Evolutionary conservation across 108 stramenopile genomes (phyloP).

Genomic region (Nitzschia sp.): DNA sequence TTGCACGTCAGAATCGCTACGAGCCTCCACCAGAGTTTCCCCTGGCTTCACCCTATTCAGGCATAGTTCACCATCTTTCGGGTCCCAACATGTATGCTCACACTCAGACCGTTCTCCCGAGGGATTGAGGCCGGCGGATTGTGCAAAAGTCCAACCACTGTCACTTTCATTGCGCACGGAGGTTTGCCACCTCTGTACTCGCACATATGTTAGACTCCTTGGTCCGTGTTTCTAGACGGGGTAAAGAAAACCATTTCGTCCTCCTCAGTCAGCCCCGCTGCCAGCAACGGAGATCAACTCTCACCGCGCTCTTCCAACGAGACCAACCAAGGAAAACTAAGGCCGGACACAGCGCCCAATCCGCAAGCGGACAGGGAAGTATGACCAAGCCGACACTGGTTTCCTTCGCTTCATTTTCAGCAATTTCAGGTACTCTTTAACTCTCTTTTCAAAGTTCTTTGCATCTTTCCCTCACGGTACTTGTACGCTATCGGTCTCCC

Average conservation of each 20-base stretch:
- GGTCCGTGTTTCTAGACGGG: conserved; percentile 97
- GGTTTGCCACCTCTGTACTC: conserved; percentile 92
- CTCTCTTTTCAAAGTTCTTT: conserved; percentile 99
- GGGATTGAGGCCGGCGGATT: conserved; percentile 88
- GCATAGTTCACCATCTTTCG: conserved; percentile 98
- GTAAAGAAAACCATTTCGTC: conserved; percentile 83
- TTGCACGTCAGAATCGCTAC: conserved; percentile 95
- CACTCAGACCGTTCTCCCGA: conserved; percentile 91
- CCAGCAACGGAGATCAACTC: conserved; percentile 35
- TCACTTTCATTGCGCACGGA: conserved; percentile 90
- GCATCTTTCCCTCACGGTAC: conserved; percentile 94
- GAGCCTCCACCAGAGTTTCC: conserved; percentile 95
- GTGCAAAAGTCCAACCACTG: conserved; percentile 81
- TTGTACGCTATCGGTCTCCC: conserved; percentile 95
- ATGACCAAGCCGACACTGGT: conserved; percentile 72
- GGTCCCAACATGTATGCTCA: conserved; percentile 93
- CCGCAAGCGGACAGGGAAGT: conserved; percentile 62
- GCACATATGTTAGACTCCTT: conserved; percentile 95
- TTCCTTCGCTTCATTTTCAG: conserved; percentile 93
- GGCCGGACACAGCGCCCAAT: conserved; percentile 63
- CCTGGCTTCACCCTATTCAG: conserved; percentile 95
- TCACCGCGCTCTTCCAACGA: conserved; percentile 36
- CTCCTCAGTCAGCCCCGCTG: conserved; percentile 52
- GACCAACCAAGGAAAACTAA: conserved; percentile 55
- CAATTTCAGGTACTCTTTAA: conserved; percentile 98